Percentiles rank a stretch among this genome's conserved stretches.
Evolutionary conservation across 2,329 filamentous ascomycete species (phyloP).

Genomic region (Pseudogymnoascus sp.): DNA sequence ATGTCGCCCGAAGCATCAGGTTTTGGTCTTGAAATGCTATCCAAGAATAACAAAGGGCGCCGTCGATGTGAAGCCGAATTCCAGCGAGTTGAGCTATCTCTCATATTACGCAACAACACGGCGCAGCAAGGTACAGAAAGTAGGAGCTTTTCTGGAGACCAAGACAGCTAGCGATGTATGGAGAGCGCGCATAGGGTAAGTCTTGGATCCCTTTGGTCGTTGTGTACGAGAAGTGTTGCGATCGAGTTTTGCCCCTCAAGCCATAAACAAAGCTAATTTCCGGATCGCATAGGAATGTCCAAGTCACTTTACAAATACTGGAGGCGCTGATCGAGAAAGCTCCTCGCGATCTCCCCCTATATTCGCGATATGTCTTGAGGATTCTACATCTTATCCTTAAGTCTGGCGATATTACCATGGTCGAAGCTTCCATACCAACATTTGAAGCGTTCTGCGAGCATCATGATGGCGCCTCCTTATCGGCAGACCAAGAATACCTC

Average conservation of each 20-base stretch:
- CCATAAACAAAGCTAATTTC: constrained; percentile 2
- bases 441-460: constrained; percentile 85
- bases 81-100: constrained; percentile 92
- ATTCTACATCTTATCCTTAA: constrained; percentile 76
- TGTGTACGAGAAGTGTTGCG: constrained; percentile 14
- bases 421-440: constrained; percentile 79
- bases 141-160: constrained; percentile 89
- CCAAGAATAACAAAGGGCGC: constrained; percentile 85
- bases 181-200: constrained; percentile 77
- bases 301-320: constrained; percentile 89
- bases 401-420: constrained; percentile 83
- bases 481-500: constrained; percentile 78
- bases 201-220: constrained; percentile 17
- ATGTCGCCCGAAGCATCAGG: constrained; percentile 91
- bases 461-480: constrained; percentile 77
- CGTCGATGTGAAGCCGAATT: constrained; percentile 90
- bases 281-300: constrained; percentile 60
- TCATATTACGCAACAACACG: constrained; percentile 95
- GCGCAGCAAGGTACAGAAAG: constrained; percentile 91
- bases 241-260: constrained; percentile 12
- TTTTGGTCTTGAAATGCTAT: constrained; percentile 92
- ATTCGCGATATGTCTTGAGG: constrained; percentile 75
- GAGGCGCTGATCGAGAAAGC: constrained; percentile 88
- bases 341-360: constrained; percentile 81
- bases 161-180: constrained; percentile 88